Percentiles rank a stretch among this genome's conserved stretches.
Conservation (phyloP, 2,329 filamentous ascomycete species). For the Talaromyces sp. region DNA sequence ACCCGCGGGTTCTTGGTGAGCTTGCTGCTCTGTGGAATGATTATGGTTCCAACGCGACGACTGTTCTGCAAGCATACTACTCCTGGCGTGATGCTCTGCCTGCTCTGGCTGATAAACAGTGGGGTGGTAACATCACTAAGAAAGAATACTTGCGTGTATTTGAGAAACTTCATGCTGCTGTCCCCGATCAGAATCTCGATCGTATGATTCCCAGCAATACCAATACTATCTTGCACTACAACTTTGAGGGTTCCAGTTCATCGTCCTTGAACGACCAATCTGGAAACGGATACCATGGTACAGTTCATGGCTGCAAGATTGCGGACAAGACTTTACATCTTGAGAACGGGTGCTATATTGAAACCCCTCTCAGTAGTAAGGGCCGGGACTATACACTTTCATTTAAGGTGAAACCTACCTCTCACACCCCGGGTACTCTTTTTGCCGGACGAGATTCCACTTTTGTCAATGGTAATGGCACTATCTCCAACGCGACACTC, state of each 20-base stretch:
- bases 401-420: slow-evolving; percentile 44
- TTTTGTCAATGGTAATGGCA: slow-evolving; percentile 40
- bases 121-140: slow-evolving; percentile 52
- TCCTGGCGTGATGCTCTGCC: slow-evolving; percentile 49
- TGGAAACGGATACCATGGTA: slow-evolving; percentile 39
- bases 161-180: slow-evolving; percentile 40
- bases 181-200: slow-evolving; percentile 55
- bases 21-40: slow-evolving; percentile 57
- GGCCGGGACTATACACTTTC: slow-evolving; percentile 59
- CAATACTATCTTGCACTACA: slow-evolving; percentile 49
- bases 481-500: slow-evolving; percentile 41
- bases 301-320: slow-evolving; percentile 45
- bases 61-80: slow-evolving; percentile 54
- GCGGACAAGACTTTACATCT: slow-evolving; percentile 36
- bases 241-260: slow-evolving; percentile 31
- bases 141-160: slow-evolving; percentile 47
- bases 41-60: slow-evolving; percentile 52
- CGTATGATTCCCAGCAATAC: slow-evolving; percentile 44
- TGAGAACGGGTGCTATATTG: slow-evolving; percentile 44
- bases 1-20: slow-evolving; percentile 48
- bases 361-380: slow-evolving; percentile 55
- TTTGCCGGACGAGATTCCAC: slow-evolving; percentile 50
- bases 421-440: slow-evolving; percentile 42
- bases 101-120: slow-evolving; percentile 57
- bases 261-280: slow-evolving; percentile 37